Evolutionary conservation across 2,329 filamentous ascomycete species (phyloP).

Genomic region (Xylariaceae sp.): DNA sequence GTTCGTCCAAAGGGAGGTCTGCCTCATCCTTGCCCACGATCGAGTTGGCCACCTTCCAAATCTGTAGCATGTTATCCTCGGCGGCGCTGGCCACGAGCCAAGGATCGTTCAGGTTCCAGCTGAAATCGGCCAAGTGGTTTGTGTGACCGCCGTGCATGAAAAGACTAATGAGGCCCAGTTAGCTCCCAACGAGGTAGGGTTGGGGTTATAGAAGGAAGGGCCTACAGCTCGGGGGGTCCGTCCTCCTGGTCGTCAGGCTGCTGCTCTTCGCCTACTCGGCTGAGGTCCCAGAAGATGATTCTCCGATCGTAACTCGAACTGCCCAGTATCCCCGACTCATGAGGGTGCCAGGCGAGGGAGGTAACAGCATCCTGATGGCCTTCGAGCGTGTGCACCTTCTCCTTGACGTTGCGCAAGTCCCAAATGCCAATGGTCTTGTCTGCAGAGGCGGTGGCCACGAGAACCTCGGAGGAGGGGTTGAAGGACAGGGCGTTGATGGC

Average conservation of each 20-base stretch:
- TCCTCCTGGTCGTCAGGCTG: constrained; percentile 92
- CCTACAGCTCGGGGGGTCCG: constrained; percentile 88
- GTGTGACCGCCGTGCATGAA: constrained; percentile 99
- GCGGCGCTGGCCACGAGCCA: constrained; percentile 96
- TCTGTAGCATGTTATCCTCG: constrained; percentile 94
- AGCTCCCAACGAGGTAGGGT: background rate
- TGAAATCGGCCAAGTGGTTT: constrained; percentile 93
- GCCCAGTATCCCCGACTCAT: constrained; percentile 81
- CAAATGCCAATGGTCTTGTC: constrained; percentile 95
- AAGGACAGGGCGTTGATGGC: constrained; percentile 96
- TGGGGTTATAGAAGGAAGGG: constrained; percentile 22
- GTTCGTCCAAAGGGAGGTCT: constrained; percentile 71
- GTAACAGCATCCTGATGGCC: constrained; percentile 88
- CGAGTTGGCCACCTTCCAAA: constrained; percentile 82
- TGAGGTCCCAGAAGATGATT: constrained; percentile 95
- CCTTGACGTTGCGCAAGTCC: constrained; percentile 87
- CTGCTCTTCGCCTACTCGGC: constrained; percentile 88
- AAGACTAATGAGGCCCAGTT: constrained; percentile 49
- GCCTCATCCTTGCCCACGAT: constrained; percentile 75
- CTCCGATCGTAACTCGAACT: constrained; percentile 90
- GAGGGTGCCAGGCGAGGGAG: constrained; percentile 90
- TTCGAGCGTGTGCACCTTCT: constrained; percentile 85
- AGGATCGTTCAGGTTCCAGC: constrained; percentile 94
- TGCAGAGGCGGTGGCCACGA: constrained; percentile 88
- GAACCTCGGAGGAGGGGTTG: constrained; percentile 84